Evolutionary conservation across 352 stramenopile genomes (phyloP).

Genomic region (Phytophthora sp.): DNA sequence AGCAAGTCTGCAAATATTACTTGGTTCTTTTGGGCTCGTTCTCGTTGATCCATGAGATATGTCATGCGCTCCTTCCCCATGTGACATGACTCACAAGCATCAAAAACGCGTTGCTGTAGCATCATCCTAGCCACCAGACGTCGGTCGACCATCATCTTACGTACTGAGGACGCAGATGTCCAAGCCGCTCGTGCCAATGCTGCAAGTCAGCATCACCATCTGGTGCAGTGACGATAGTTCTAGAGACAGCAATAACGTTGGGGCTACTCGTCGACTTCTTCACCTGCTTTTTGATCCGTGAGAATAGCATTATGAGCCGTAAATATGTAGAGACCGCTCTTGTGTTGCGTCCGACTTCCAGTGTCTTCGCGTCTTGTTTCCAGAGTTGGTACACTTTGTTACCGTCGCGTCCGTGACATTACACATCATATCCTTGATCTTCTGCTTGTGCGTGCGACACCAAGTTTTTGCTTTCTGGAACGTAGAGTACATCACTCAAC

Average conservation of each 20-base stretch:
- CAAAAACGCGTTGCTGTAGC: neutral
- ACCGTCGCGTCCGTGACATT: neutral
- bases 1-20: slow-evolving; percentile 7
- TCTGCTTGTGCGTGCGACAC: neutral
- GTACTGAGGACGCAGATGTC: slow-evolving; percentile 15
- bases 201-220: neutral
- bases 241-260: neutral
- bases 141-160: slow-evolving; percentile 6
- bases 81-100: neutral
- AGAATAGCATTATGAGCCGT: neutral
- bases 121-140: neutral
- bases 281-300: neutral
- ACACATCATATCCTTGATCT: neutral
- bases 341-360: neutral
- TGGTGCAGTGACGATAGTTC: neutral
- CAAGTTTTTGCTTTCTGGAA: neutral
- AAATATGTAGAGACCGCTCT: neutral
- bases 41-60: neutral
- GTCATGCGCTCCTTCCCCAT: neutral
- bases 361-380: neutral
- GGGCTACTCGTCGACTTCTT: neutral
- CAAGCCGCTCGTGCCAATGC: neutral
- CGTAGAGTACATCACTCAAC: neutral
- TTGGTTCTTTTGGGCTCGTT: slow-evolving; percentile 3
- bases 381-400: neutral